Percentiles rank a stretch among this genome's conserved stretches.
Evolutionary conservation across 768 basidiomycete genomes (phyloP).

Genomic region (Termitomyces sp.): DNA sequence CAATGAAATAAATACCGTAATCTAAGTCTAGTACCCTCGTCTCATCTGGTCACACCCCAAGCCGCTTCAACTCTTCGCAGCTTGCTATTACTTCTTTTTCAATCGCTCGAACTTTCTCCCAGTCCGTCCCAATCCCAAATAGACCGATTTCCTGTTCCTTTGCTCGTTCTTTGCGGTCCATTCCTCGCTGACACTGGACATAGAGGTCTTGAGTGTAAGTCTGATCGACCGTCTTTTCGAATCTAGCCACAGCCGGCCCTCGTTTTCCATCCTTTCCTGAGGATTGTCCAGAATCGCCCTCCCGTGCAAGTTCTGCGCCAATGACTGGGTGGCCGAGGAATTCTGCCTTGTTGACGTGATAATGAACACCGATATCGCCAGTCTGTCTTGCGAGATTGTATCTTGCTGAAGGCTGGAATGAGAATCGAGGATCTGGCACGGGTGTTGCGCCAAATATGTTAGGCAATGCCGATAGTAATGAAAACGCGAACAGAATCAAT

Average conservation of each 20-base stretch:
- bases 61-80: slow-evolving; percentile 72
- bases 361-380: slow-evolving; percentile 63
- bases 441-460: slow-evolving; percentile 64
- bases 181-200: slow-evolving; percentile 64
- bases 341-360: slow-evolving; percentile 80
- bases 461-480: slow-evolving; percentile 78
- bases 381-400: slow-evolving; percentile 76
- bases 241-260: slow-evolving; percentile 48
- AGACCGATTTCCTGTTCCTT: slow-evolving; percentile 80
- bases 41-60: slow-evolving; percentile 45
- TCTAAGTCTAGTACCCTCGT: slow-evolving; percentile 8
- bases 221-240: slow-evolving; percentile 77
- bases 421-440: slow-evolving; percentile 76
- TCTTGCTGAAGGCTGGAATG: slow-evolving; percentile 58
- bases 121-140: slow-evolving; percentile 90
- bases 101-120: slow-evolving; percentile 81
- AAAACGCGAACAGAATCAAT: slow-evolving; percentile 80
- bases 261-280: slow-evolving; percentile 23
- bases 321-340: slow-evolving; percentile 76
- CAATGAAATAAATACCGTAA: slow-evolving; percentile 20
- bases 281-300: slow-evolving; percentile 30
- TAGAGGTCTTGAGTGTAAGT: slow-evolving; percentile 71
- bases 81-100: slow-evolving; percentile 65
- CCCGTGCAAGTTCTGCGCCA: slow-evolving; percentile 63
- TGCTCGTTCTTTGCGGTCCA: slow-evolving; percentile 63